Conservation (phyloP, 768 basidiomycete species). For the Kockovaella imperatae region DNA sequence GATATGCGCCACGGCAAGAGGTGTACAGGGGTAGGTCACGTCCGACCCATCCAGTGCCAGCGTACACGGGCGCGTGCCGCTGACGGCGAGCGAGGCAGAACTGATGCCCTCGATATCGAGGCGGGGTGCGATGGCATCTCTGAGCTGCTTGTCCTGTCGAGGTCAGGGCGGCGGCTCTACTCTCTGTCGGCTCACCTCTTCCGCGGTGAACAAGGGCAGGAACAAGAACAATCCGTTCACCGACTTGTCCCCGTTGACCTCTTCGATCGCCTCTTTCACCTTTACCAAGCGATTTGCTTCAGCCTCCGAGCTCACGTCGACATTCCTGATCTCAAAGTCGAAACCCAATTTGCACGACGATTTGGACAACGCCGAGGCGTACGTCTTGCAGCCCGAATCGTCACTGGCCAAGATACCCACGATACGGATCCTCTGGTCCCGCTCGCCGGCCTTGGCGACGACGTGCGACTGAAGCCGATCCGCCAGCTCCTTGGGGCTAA, state of each 20-base stretch:
- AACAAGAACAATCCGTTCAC: constrained; percentile 16
- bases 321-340: constrained; percentile 4
- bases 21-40: constrained; percentile 18
- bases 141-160: constrained; percentile 14
- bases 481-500: no score
- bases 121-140: constrained; percentile 11
- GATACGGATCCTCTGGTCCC: no score
- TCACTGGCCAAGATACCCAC: constrained; percentile 18
- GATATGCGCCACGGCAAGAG: constrained; percentile 13
- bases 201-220: constrained; percentile 9
- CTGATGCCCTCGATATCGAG: constrained; percentile 28
- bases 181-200: constrained; percentile 3
- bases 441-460: no score
- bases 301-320: not conserved
- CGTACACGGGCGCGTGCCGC: no score
- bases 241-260: constrained; percentile 9
- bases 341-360: constrained; percentile 4
- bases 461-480: no score
- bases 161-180: not conserved
- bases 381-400: constrained; percentile 13
- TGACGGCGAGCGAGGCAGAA: no score
- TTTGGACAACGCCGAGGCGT: constrained; percentile 8
- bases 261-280: constrained; percentile 5
- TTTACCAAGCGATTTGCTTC: constrained; percentile 1
- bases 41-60: not conserved